Percentiles rank a stretch among this genome's conserved stretches.
These are phyloP conservation scores for Aspergillus cristatus DNA, from an alignment of 495 filamentous ascomycete genomes.

Conservation along the genomic window DNA sequence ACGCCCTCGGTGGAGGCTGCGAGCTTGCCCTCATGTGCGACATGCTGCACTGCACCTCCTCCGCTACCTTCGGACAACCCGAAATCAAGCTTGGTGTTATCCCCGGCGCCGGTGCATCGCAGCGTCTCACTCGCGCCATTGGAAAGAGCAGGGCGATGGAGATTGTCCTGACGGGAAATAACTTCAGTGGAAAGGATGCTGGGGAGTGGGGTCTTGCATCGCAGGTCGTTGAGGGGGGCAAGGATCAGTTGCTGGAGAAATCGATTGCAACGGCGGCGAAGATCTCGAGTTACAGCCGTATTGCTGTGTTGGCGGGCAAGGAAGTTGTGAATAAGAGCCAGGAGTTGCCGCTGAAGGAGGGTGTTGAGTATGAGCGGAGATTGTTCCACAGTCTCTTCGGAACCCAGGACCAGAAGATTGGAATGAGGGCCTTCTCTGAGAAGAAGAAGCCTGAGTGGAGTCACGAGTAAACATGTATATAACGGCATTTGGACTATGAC, in stretches of 20 bases:
- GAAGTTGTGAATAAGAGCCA: constrained; percentile 98
- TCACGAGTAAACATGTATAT: constrained; percentile 50
- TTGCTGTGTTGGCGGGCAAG: constrained; percentile 86
- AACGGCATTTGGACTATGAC: no score
- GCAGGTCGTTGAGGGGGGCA: constrained; percentile 63
- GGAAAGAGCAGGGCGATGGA: constrained; percentile 94
- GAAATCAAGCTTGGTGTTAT: constrained; percentile 92
- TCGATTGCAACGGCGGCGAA: constrained; percentile 74
- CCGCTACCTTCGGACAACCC: constrained; percentile 86
- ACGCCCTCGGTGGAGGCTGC: constrained; percentile 90
- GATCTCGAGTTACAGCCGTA: constrained; percentile 70
- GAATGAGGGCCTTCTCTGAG: constrained; percentile 91
- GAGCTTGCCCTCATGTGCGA: constrained; percentile 98
- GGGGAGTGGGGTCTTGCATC: constrained; percentile 87
- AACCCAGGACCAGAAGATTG: constrained; percentile 92
- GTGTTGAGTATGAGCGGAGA: constrained; percentile 87
- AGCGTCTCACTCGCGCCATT: constrained; percentile 78
- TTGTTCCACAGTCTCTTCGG: constrained; percentile 92
- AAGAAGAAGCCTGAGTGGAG: constrained; percentile 93
- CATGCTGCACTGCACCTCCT: constrained; percentile 78
- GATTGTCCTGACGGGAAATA: constrained; percentile 77
- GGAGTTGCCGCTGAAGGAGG: constrained; percentile 75
- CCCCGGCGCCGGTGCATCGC: constrained; percentile 84
- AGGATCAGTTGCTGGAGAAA: constrained; percentile 67
- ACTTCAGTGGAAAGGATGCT: constrained; percentile 72